Percentiles rank a stretch among this genome's conserved stretches.
phyloP scores from a whole-genome alignment of 345 rosid species.

The Psidium friedrichsthalianum region DNA sequence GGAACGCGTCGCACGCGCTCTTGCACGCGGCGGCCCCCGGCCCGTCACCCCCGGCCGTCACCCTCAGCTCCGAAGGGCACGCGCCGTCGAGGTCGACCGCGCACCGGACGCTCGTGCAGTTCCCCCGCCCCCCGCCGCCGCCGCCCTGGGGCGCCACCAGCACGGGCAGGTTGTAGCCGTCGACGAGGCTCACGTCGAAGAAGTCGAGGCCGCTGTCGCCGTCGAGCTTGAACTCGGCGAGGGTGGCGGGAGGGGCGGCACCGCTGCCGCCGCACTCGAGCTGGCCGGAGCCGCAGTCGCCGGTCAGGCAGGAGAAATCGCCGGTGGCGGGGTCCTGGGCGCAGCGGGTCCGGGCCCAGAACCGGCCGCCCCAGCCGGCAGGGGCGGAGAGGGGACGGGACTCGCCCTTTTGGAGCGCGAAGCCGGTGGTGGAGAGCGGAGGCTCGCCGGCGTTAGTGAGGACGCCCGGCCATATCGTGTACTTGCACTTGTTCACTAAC shows the following conservation, averaged over 20 bases:
- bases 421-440: conserved; percentile 69
- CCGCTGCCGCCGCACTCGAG: conserved; percentile 71
- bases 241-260: conserved; percentile 74
- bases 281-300: conserved; percentile 73
- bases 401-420: conserved; percentile 60
- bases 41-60: conserved; percentile 25
- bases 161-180: conserved; percentile 91
- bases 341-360: conserved; percentile 90
- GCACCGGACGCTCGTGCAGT: conserved; percentile 74
- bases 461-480: conserved; percentile 87
- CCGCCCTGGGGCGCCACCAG: conserved; percentile 78
- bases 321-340: conserved; percentile 39
- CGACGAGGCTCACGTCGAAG: conserved; percentile 86
- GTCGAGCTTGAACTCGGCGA: conserved; percentile 76
- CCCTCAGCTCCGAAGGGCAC: conserved; percentile 78
- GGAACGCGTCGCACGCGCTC: conserved; percentile 89
- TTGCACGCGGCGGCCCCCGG: conserved; percentile 47
- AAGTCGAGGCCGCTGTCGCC: conserved; percentile 58
- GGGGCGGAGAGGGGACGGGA: conserved; percentile 47
- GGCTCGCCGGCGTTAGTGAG: conserved; percentile 66
- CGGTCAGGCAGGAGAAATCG: conserved; percentile 67
- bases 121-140: conserved; percentile 22
- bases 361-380: conserved; percentile 80
- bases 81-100: conserved; percentile 54
- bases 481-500: conserved; percentile 53